A percentile compares a stretch with the other conserved stretches of the same genome.
Conservation (phyloP, 2,329 filamentous ascomycete species). For the Clathrospora elynae region DNA sequence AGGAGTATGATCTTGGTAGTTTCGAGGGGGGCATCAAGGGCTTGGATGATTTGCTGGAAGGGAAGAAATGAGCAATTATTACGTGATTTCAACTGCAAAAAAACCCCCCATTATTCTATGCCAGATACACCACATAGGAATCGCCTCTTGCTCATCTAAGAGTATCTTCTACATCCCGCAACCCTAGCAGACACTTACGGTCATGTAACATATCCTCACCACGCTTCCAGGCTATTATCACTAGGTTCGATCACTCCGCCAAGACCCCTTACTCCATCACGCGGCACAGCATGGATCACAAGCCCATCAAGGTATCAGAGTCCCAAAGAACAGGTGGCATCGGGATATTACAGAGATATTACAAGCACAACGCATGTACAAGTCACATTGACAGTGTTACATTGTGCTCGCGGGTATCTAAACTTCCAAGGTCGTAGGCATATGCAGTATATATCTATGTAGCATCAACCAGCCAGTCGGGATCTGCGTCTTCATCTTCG, state of each 20-base stretch:
- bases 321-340: no score
- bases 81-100: no score
- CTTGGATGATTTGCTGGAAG: slow-evolving; percentile 52
- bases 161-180: no score
- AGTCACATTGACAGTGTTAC: background rate
- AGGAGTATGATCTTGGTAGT: slow-evolving; percentile 83
- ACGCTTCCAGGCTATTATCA: background rate
- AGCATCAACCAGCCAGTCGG: slow-evolving; percentile 61
- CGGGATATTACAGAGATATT: no score
- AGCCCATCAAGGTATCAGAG: slow-evolving; percentile 9
- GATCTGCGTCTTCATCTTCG: slow-evolving; percentile 68
- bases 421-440: no score
- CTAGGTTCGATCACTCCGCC: background rate
- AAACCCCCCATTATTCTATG: no score
- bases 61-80: no score
- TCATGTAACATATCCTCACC: no score
- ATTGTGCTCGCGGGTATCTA: background rate
- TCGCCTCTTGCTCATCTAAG: no score
- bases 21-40: slow-evolving; percentile 75
- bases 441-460: no score
- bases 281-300: background rate
- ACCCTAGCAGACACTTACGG: no score
- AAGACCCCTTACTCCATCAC: background rate
- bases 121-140: no score
- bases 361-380: background rate